Base-by-base conservation (phyloP, 257 asterid genomes). In the Solanum paucissectum region DNA sequence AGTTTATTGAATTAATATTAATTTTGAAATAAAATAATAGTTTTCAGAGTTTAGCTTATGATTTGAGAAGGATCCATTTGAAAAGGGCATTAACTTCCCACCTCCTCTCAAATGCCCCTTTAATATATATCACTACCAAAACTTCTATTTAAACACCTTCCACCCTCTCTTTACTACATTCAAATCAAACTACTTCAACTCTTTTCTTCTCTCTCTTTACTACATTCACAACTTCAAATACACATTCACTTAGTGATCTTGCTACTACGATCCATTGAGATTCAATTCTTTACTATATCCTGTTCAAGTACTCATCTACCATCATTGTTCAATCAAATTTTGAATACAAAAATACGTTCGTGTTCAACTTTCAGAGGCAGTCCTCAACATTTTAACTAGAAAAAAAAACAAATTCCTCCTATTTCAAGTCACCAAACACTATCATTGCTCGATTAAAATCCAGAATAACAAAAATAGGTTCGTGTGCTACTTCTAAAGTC, bases 91-190 rank as follows among this genome's bases (percentile, higher is more conserved):
- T 84, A 85, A 90, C 85, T 88, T 85, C 90, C 87, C 91, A 89
- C 91, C 90, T 82, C 86, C 90, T 52, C 32, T 93, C 95, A 90
- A 93, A 93, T 92, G 95, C 90, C 40, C 36, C 89, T 83, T 55
- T 91, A 88, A 68, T 71, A 32, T 84, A 52, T 83, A 86, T 82
- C 69, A 46, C 38, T 77, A 42, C 90, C 87, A 79, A 29, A 60
- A 38, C 89, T 91, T 90, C 98, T 94, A 94, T 95, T 90, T 95
- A 95, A 93, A 7, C 60, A 87, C 90, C 93, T 89, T 62, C 71
- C 86, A 89, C 25, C 21, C 69, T 86, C 81, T 76, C 58, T 93
- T 88, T 72, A 84, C 92, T 62, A 55, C 64, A 55, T 55, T 62
- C 84, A 85, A 88, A 85, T 92, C 90, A 83, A 33, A 40, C 83